phyloP scores from a whole-genome alignment of 768 basidiomycete genomes.

The Mycena belliarum region DNA sequence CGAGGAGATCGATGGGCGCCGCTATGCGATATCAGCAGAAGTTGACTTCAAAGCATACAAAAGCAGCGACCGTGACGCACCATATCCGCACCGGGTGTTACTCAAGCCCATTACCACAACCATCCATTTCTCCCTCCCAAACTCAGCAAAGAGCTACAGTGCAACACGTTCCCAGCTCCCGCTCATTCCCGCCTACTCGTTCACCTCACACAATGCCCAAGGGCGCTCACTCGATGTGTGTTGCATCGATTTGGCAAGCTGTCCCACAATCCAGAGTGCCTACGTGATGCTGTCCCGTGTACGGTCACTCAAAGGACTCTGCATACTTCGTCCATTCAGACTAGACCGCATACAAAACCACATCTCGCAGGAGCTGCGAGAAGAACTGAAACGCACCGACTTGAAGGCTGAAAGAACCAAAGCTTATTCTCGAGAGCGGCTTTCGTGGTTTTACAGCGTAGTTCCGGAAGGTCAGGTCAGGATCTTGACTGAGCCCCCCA shows the following conservation, averaged over 20 bases:
- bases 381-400: constrained; percentile 1
- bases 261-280: not conserved
- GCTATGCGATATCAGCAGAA: constrained; percentile 13
- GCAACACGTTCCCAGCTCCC: constrained; percentile 16
- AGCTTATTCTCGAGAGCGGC: not conserved
- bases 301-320: not conserved
- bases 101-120: not conserved
- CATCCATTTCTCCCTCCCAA: constrained; percentile 6
- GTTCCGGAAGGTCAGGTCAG: constrained; percentile 1
- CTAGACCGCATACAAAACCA: not conserved
- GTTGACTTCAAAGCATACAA: constrained; percentile 6
- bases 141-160: constrained; percentile 1
- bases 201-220: not conserved
- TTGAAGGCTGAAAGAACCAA: constrained; percentile 14
- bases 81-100: constrained; percentile 6
- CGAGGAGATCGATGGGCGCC: not conserved
- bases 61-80: not conserved
- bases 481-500: not conserved
- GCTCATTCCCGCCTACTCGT: constrained; percentile 4
- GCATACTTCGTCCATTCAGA: not conserved
- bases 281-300: not conserved
- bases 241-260: constrained; percentile 2
- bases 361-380: not conserved
- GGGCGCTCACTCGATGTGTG: not conserved
- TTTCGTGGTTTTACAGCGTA: constrained; percentile 8